A percentile compares a stretch with the other conserved stretches of the same genome.
phyloP scores from a whole-genome alignment of 805 yeast species.

The Tetrapisispora phaffii region DNA sequence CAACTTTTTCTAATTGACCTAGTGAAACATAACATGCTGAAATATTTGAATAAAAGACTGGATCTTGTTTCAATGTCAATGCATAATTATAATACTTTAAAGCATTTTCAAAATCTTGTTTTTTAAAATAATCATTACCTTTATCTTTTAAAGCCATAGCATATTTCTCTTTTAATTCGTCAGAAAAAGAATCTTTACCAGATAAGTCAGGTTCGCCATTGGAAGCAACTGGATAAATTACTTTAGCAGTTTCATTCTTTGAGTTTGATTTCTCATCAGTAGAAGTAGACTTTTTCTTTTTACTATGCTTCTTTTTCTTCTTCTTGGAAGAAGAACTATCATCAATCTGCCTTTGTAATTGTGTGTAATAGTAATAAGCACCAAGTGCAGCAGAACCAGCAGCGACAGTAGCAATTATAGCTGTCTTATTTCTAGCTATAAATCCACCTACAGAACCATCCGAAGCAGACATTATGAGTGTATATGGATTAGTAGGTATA shows the following conservation, averaged over 20 bases:
- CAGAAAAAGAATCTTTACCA: conserved; percentile 36
- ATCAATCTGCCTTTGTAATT: conserved; percentile 19
- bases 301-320: conserved; percentile 34
- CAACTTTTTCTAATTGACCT: conserved; percentile 69
- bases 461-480: conserved; percentile 11
- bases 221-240: conserved; percentile 41
- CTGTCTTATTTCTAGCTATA: conserved; percentile 42
- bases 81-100: conserved; percentile 74
- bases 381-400: conserved; percentile 58
- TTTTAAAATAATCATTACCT: conserved; percentile 74
- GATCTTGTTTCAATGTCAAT: conserved; percentile 63
- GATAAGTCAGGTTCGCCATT: conserved; percentile 52
- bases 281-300: conserved; percentile 27
- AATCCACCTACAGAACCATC: conserved; percentile 26
- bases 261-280: conserved; percentile 8
- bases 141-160: conserved; percentile 76
- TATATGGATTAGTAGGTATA: too few species aligned
- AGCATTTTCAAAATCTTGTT: conserved; percentile 63
- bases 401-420: conserved; percentile 51
- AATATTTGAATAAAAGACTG: conserved; percentile 88
- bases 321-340: conserved; percentile 18
- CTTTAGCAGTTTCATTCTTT: conserved; percentile 5
- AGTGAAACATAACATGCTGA: conserved; percentile 90
- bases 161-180: conserved; percentile 47
- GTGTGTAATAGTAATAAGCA: conserved; percentile 43